Evolutionary conservation across 2,329 filamentous ascomycete species (phyloP), one percentile per base, ranked within the genome.

Genomic region (Alternaria arborescens): DNA sequence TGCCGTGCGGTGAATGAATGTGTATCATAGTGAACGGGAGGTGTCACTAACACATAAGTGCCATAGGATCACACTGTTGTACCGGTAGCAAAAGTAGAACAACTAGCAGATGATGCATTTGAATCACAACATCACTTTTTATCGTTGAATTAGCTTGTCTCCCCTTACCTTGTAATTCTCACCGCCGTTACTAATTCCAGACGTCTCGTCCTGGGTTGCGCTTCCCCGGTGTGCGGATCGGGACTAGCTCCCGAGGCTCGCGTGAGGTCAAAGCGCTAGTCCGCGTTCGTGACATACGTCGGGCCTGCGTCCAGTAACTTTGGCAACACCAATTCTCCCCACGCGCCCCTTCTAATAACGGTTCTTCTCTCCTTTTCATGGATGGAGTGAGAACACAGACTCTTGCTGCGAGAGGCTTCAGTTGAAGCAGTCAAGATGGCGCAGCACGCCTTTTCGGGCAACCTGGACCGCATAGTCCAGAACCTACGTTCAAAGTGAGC

Each of bases 401-500:
- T 61, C 63, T 65, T 63, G 62, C 70, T 69, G 73, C 65, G 65
- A 71, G 65, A 68, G 66, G 73, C 73, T 72, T 70, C 68, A 64
- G 72, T 71, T 77, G 75, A 77, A 77, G 72, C 68, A 69, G 66
- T 69, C 71, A 75, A 67, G 55, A 78, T 78, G 76, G 72, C 72
- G 68, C 74, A 77, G 71, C 77, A 74, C 64, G 63, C 71, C 48
- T 63, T 73, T 64, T 69, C 70, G 59, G 63, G 69, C 55, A 66
- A 69, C 59, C 80, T 85, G 67, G 84, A 86, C 75, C 82, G 85
- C 72, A 82, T 87, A 68, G 86, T 87, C 70, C 69, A 78, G 60
- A 86, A 88, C 73, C 79, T 88, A 62, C 85, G 84, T 68, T 87
- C 85, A 60, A 87, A 86, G 80, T 82, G 70, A 80, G 71, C 60